Percentiles rank a stretch among this genome's conserved stretches.
Conservation (phyloP, 495 filamentous ascomycete genomes). For the Trichoderma gamsii region DNA sequence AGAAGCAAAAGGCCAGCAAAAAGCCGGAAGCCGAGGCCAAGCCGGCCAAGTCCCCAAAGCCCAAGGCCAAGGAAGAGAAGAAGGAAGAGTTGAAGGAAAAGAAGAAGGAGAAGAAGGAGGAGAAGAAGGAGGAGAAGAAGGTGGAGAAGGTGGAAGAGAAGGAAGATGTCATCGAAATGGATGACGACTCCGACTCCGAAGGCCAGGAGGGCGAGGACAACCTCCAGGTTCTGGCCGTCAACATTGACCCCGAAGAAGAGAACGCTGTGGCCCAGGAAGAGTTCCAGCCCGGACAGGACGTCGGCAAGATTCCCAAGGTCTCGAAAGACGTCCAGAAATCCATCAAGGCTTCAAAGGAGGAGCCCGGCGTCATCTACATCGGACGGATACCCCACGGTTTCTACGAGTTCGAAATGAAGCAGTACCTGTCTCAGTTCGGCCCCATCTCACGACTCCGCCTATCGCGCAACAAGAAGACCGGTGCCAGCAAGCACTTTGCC, state of each 20-base stretch:
- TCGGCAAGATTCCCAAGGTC: conserved; percentile 59
- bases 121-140: conserved; percentile 28
- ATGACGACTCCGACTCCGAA: conserved; percentile 15
- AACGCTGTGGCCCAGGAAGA: conserved; percentile 49
- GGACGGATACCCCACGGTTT: conserved; percentile 90
- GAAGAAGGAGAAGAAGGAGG: conserved; percentile 26
- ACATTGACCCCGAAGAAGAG: conserved; percentile 65
- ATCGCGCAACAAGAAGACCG: conserved; percentile 84
- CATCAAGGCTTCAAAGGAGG: conserved; percentile 28
- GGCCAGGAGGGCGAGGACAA: conserved; percentile 39
- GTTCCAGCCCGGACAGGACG: conserved; percentile 49
- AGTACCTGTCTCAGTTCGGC: conserved; percentile 95
- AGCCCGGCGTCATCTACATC: conserved; percentile 79
- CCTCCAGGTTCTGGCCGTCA: conserved; percentile 59
- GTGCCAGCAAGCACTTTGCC: conserved; percentile 81
- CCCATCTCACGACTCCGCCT: conserved; percentile 73
- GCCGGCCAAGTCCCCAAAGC: neutral
- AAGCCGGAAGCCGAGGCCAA: conserved; percentile 9
- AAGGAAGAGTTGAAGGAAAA: conserved; percentile 33
- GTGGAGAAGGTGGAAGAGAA: conserved; percentile 28
- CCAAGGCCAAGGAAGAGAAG: conserved; percentile 5
- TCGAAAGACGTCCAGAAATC: conserved; percentile 51
- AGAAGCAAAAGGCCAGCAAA: conserved; percentile 11
- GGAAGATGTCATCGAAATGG: conserved; percentile 26
- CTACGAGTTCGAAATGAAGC: conserved; percentile 90